A percentile compares a stretch with the other conserved stretches of the same genome.
phyloP scores from a whole-genome alignment of 2,329 filamentous ascomycete species.

The Trichothecium roseum region DNA sequence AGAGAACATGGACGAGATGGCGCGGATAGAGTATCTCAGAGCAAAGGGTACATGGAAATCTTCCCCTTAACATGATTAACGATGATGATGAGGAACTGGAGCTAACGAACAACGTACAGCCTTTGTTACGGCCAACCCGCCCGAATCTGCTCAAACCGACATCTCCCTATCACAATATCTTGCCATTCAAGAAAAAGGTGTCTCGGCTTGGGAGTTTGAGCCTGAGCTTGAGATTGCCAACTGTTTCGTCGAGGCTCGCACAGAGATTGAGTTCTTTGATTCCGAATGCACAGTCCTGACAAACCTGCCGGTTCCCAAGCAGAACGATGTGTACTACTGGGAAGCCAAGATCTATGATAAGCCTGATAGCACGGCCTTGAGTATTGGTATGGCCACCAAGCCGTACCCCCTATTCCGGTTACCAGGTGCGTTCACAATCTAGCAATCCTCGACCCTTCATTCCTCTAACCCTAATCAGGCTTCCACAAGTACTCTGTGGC shows the following conservation, averaged over 20 bases:
- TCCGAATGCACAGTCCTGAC: conserved; percentile 95
- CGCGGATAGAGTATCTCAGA: conserved; percentile 80
- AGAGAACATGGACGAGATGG: conserved; percentile 90
- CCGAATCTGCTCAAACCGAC: conserved; percentile 90
- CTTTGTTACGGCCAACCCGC: conserved; percentile 87
- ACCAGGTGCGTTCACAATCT: conserved; percentile 54
- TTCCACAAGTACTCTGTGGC: conserved; percentile 89
- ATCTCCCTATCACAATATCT: conserved; percentile 96
- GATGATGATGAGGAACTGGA: not conserved
- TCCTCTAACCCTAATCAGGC: conserved; percentile 33
- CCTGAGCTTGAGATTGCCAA: conserved; percentile 98
- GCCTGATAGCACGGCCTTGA: conserved; percentile 75
- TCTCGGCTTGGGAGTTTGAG: conserved; percentile 99
- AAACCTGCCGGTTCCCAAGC: conserved; percentile 93
- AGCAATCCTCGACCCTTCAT: not conserved
- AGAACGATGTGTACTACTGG: conserved; percentile 99
- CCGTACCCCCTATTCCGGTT: conserved; percentile 91
- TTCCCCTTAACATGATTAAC: not conserved
- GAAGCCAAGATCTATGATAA: conserved; percentile 98
- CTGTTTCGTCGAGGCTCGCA: conserved; percentile 93
- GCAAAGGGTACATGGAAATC: conserved; percentile 65
- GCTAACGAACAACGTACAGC: conserved; percentile 39
- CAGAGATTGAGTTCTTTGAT: conserved; percentile 98
- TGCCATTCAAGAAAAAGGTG: conserved; percentile 97
- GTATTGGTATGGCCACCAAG: conserved; percentile 92